Evolutionary conservation across 2,329 filamentous ascomycete species (phyloP), one percentile per base, ranked within the genome.

Genomic region (Phyllosticta citribraziliensis): DNA sequence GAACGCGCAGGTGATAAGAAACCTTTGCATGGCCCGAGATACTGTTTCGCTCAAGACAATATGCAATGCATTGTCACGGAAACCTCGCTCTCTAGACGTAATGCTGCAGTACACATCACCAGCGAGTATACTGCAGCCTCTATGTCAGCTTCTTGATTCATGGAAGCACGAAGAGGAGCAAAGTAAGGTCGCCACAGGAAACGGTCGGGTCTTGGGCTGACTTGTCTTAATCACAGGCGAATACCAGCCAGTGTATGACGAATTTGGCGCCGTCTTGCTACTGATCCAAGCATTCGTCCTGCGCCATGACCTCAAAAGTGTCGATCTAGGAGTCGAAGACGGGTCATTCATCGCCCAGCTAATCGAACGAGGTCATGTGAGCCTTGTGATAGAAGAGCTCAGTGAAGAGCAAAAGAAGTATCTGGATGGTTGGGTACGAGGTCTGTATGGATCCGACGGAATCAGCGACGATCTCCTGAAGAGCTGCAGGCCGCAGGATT

Each of bases 151-250:
- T 11, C 78, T 95, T 12, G 89, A 94, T 66, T 84, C 84, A 64
- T 94, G 89, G 89, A 79, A 82, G 11, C 90, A 92, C 67, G 89
- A 93, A 50, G 88, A 91, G 64, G 89, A 93, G 66, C 88, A 92
- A 73, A 80, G 79, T 78, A 66, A 61, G 63, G 55, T 25, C 12
- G 12, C 56, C 17, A 3, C 6, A 25, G 8, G 19, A 33, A 10
- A 24, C 1, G 0, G 20, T 9, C 40, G 35, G 25, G 51, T 2
- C 24, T 22, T 19, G n/a, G 22, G 14, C 27, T 60, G 54, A 62
- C 27, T 66, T 73, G 56, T 14, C 22, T 22, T 22, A 22, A 22
- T 50, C 14, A 1, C 35, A 79, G 86, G 84, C 58, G 90, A 94
- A 69, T 91, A 91, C 67, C 89, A 93, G 70, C 89, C 89, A 0